These are phyloP conservation scores for Moricandia arvensis DNA, from an alignment of 345 rosid genomes.

Conservation along the genomic window DNA sequence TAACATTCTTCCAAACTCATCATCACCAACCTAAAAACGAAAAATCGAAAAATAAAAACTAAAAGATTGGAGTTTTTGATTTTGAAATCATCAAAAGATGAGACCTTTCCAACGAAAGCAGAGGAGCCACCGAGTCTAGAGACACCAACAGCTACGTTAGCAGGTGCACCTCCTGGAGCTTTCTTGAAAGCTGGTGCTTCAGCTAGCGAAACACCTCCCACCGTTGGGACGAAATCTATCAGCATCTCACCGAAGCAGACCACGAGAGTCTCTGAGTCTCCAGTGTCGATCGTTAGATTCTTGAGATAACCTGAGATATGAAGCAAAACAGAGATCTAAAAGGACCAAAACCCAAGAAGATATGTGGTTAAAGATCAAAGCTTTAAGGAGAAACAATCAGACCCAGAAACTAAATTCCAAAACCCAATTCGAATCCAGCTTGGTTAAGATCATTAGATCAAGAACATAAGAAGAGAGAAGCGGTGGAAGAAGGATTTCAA, in stretches of 20 bases:
- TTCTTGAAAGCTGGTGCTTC: conserved; percentile 96
- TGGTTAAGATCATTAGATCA: conserved; percentile 8
- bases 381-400: conserved; percentile 16
- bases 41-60: not conserved
- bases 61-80: not conserved
- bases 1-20: conserved; percentile 94
- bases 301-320: conserved; percentile 44
- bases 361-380: conserved; percentile 22
- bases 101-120: conserved; percentile 94
- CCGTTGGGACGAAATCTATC: conserved; percentile 94
- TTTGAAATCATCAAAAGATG: not conserved
- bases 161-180: conserved; percentile 99
- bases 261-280: conserved; percentile 44
- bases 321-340: conserved; percentile 19
- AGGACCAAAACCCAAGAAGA: conserved; percentile 13
- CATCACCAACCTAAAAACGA: conserved; percentile 62
- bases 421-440: conserved; percentile 25
- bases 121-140: conserved; percentile 91
- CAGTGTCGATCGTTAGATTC: conserved; percentile 28
- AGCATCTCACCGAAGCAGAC: conserved; percentile 95
- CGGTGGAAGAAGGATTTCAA: conserved; percentile 14
- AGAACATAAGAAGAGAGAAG: conserved; percentile 1
- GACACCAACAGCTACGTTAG: conserved; percentile 93
- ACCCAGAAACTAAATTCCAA: conserved; percentile 23
- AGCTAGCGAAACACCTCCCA: conserved; percentile 81